Base-by-base conservation (phyloP, 768 basidiomycete species). In the Suillus alpinus region DNA sequence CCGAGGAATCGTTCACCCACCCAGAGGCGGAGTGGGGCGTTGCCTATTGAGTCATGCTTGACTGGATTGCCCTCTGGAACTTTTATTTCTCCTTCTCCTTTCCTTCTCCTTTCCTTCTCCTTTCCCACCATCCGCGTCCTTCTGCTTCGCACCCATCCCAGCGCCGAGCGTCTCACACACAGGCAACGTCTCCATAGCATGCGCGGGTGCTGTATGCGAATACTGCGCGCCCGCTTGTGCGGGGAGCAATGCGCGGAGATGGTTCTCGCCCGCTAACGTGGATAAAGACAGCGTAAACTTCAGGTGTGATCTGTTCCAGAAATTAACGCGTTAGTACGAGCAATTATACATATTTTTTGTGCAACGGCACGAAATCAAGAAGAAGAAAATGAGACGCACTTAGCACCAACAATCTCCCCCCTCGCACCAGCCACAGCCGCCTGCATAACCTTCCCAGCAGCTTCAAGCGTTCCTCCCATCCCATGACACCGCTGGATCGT, bases 161-260 rank as follows among this genome's bases (percentile, higher is more conserved):
- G 85, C 85, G 0, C 86, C 88, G 2, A 92, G 78, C 67, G 86
- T 86, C 66, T 88, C 88, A 49, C 85, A 87, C 3, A 87, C 86
- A 14, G 76, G 77, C 1, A 93, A 73, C 77, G 91, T 88, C 57
- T 79, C 76, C 67, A 80, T 76, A 6, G 91, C 89, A 62, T 91
- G 86, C n/a, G 85, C 83, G 2, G 78, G 78, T 0, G 88, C 82
- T 0, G 91, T 91, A 59, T 90, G 83, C 31, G 88, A 66, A 62
- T 91, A 92, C 63, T 91, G 87, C 31, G 86, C 80, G 1, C 89
- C 81, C 12, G 86, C 81, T 18, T 92, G 78, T 2, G 87, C 83
- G 18, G 92, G 77, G 3, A 91, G 77, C 1, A 91, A 75, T 13
- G 88, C 88, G 9, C 89, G 86, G 20, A 91, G 73, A 67, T 92